phyloP scores from a whole-genome alignment of 345 rosid genomes.

The Iberis pinnata region DNA sequence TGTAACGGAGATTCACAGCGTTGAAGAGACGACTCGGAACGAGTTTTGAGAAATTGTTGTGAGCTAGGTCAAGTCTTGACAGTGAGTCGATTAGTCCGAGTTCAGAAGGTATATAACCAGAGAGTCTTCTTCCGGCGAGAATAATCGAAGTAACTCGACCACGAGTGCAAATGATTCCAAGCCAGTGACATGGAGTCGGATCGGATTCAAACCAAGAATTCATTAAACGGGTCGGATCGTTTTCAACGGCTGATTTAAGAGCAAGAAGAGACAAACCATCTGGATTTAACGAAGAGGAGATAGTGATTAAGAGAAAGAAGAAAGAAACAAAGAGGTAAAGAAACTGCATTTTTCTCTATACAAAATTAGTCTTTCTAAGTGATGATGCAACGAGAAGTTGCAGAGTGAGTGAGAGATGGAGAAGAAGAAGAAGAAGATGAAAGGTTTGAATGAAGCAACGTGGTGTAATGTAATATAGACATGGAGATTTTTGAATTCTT shows the following conservation, averaged over 20 bases:
- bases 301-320: slow-evolving; percentile 5
- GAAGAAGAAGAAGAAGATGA: too few relatives aligned
- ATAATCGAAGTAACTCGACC: slow-evolving; percentile 57
- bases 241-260: slow-evolving; percentile 59
- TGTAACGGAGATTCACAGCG: slow-evolving; percentile 40
- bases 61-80: slow-evolving; percentile 44
- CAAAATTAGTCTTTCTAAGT: too few relatives aligned
- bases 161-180: slow-evolving; percentile 51
- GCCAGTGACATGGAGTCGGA: slow-evolving; percentile 75
- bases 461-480: too few relatives aligned
- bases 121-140: slow-evolving; percentile 45
- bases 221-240: slow-evolving; percentile 58
- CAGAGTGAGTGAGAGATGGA: too few relatives aligned
- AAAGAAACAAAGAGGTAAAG: slow-evolving; percentile 14
- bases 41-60: slow-evolving; percentile 58
- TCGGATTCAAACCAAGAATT: slow-evolving; percentile 71
- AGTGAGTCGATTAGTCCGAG: slow-evolving; percentile 71
- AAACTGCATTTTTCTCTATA: slow-evolving; percentile 19
- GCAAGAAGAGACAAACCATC: slow-evolving; percentile 91
- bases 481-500: too few relatives aligned
- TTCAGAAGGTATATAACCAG: slow-evolving; percentile 86
- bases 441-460: too few relatives aligned
- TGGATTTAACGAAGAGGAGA: slow-evolving; percentile 40
- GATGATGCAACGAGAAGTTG: too few relatives aligned
- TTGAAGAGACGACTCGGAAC: slow-evolving; percentile 58